Conservation (phyloP, 345 rosid genomes). For the Pelargonium nanum region DNA sequence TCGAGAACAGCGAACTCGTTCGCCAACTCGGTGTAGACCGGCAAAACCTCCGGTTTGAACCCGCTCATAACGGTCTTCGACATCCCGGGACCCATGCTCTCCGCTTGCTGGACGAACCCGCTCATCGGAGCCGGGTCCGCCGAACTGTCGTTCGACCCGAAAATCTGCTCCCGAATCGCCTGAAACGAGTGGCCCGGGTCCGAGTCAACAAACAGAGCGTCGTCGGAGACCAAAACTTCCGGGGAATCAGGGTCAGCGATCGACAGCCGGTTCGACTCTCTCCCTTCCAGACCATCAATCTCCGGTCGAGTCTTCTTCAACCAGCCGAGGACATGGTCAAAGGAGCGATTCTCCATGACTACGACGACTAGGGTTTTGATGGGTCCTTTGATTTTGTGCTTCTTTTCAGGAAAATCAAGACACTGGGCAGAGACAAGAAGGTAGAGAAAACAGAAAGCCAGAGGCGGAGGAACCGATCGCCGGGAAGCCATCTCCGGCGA, state of each 20-base stretch:
- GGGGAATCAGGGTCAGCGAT: constrained; percentile 50
- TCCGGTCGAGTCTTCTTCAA: constrained; percentile 82
- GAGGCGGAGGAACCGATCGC: constrained; percentile 16
- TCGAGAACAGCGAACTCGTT: constrained; percentile 87
- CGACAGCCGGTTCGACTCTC: constrained; percentile 53
- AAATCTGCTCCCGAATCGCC: constrained; percentile 90
- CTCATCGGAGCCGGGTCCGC: constrained; percentile 61
- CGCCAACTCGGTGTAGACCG: constrained; percentile 69
- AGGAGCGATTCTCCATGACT: constrained; percentile 97
- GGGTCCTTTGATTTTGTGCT: constrained; percentile 62
- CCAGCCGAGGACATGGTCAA: constrained; percentile 94
- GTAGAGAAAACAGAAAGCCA: constrained; percentile 33
- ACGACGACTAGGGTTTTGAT: constrained; percentile 82
- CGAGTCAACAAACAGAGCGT: constrained; percentile 72
- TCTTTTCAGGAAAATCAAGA: constrained; percentile 19
- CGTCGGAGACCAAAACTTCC: constrained; percentile 51
- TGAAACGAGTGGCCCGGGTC: constrained; percentile 99
- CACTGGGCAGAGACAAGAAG: constrained; percentile 51
- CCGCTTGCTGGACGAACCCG: constrained; percentile 77
- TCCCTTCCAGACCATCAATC: constrained; percentile 70
- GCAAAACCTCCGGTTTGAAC: constrained; percentile 56
- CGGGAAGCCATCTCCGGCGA: constrained; percentile 34
- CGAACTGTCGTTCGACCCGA: constrained; percentile 55
- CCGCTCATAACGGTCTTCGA: constrained; percentile 76
- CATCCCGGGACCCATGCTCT: constrained; percentile 56